Percentiles rank a stretch among this genome's conserved stretches.
phyloP scores from a whole-genome alignment of 2,329 filamentous ascomycete species.

The Byssoonygena ceratinophila region DNA sequence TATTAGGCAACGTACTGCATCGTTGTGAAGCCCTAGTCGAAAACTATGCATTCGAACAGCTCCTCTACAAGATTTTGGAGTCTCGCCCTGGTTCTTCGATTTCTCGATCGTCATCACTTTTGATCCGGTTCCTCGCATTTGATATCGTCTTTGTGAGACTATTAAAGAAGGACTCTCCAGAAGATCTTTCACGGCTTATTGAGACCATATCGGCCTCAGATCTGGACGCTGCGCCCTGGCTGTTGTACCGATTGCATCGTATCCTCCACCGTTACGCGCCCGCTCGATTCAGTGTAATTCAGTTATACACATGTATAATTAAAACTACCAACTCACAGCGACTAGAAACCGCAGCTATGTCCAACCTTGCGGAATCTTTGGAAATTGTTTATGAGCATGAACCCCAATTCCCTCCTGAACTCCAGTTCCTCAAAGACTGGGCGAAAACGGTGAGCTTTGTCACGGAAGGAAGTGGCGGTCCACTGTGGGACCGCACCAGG shows the following conservation, averaged over 20 bases:
- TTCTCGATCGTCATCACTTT: slow-evolving; percentile 10
- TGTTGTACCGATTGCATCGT: slow-evolving; percentile 26
- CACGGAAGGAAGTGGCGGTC: slow-evolving; percentile 16
- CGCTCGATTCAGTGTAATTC: slow-evolving; percentile 21
- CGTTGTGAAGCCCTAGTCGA: slow-evolving; percentile 1
- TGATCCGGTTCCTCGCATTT: slow-evolving; percentile 7
- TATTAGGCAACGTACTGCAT: slow-evolving; percentile 3
- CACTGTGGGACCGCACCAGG: slow-evolving; percentile 29
- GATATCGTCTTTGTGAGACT: background rate
- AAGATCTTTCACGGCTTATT: slow-evolving; percentile 1
- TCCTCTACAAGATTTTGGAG: background rate
- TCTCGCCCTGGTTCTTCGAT: background rate
- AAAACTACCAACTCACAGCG: slow-evolving; percentile 20
- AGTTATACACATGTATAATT: slow-evolving; percentile 27
- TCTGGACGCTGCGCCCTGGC: slow-evolving; percentile 27
- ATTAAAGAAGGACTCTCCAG: background rate
- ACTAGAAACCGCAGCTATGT: slow-evolving; percentile 25
- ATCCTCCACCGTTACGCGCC: slow-evolving; percentile 19
- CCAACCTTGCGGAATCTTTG: slow-evolving; percentile 28
- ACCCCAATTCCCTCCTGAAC: slow-evolving; percentile 14
- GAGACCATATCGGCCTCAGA: slow-evolving; percentile 7
- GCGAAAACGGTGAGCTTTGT: slow-evolving; percentile 3
- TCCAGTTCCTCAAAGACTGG: slow-evolving; percentile 19
- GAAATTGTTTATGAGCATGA: slow-evolving; percentile 21
- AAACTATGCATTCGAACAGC: background rate